Evolutionary conservation across 2,329 filamentous ascomycete genomes (phyloP).

Genomic region (Diaporthe amygdali): DNA sequence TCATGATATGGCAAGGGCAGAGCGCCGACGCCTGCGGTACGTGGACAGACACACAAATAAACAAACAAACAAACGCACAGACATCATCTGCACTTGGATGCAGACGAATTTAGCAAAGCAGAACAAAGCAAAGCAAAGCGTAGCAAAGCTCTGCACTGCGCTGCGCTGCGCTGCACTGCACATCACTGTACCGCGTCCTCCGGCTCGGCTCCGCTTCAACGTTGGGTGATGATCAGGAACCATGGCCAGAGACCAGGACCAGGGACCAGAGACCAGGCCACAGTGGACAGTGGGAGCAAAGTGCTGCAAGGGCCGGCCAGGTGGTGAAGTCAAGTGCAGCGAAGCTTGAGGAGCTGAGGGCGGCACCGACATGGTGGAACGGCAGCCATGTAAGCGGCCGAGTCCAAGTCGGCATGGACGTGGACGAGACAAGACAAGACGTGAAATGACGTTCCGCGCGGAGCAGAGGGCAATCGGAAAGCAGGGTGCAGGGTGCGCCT

Average conservation of each 20-base stretch:
- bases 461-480: background rate
- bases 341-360: background rate
- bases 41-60: background rate
- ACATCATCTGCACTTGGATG: background rate
- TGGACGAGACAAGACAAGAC: background rate
- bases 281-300: too few relatives aligned
- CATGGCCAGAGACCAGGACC: background rate
- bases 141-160: background rate
- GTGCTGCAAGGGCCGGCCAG: background rate
- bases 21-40: background rate
- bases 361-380: slow-evolving; percentile 18
- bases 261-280: background rate
- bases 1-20: background rate
- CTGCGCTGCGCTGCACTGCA: background rate
- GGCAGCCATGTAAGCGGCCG: slow-evolving; percentile 13
- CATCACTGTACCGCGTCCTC: background rate
- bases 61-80: background rate
- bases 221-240: slow-evolving; percentile 4
- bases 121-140: background rate
- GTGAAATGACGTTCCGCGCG: background rate
- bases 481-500: background rate
- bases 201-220: background rate
- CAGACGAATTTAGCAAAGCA: background rate
- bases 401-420: background rate
- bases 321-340: background rate